Evolutionary conservation across 805 yeast genomes (phyloP).

Genomic region (Yarrowia keelungensis): DNA sequence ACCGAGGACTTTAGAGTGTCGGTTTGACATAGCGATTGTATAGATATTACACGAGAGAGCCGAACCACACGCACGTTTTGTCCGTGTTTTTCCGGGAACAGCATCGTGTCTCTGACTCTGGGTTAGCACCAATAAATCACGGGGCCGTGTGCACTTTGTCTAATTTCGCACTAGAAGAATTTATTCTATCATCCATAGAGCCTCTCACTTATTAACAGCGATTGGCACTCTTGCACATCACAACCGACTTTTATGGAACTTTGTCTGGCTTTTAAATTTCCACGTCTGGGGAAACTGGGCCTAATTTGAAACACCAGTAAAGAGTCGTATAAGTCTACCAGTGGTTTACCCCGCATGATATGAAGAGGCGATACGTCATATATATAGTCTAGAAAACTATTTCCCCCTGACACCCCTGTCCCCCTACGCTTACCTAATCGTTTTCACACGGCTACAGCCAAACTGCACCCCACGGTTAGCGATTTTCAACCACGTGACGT

Average conservation of each 20-base stretch:
- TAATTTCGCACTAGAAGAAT: background rate
- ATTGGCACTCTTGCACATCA: slow-evolving; percentile 2
- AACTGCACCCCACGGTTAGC: slow-evolving; percentile 23
- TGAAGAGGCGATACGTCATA: background rate
- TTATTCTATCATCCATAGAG: background rate
- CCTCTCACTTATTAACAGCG: background rate
- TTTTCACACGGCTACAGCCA: background rate
- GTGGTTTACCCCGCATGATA: background rate
- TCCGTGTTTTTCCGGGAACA: no score
- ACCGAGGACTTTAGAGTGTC: slow-evolving; percentile 15
- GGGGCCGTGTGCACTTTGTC: background rate
- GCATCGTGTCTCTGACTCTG: background rate
- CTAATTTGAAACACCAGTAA: slow-evolving; percentile 6
- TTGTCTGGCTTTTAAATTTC: slow-evolving; percentile 15
- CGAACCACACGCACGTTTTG: no score
- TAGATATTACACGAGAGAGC: no score
- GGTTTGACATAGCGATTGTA: background rate
- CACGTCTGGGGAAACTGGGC: background rate
- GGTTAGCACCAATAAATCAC: background rate
- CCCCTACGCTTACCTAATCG: no score
- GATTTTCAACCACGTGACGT: slow-evolving; percentile 1
- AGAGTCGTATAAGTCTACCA: no score
- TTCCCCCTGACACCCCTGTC: no score
- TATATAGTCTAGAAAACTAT: no score
- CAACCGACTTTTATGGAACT: slow-evolving; percentile 21